These are phyloP conservation scores for Globisporangium cystogenes DNA, from an alignment of 352 stramenopile genomes.

Conservation along the genomic window DNA sequence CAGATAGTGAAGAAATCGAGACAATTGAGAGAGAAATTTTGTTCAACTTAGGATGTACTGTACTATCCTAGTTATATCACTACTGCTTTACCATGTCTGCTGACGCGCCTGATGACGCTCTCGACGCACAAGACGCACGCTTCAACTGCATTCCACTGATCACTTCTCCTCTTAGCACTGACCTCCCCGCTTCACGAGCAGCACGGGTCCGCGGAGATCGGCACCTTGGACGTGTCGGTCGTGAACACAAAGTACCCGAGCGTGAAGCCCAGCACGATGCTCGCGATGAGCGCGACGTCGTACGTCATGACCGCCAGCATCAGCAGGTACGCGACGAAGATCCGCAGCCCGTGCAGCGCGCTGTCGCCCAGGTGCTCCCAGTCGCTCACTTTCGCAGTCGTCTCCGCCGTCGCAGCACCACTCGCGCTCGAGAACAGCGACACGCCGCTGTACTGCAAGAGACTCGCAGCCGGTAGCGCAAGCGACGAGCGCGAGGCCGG, in stretches of 20 bases:
- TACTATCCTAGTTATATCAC: too few relatives aligned
- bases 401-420: not conserved
- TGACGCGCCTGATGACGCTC: too few relatives aligned
- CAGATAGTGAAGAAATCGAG: too few relatives aligned
- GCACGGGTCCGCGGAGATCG: constrained; percentile 60
- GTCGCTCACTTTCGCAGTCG: constrained; percentile 32
- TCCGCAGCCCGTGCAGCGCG: constrained; percentile 51
- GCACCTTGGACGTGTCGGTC: constrained; percentile 67
- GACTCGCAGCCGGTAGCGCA: not conserved
- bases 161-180: too few relatives aligned
- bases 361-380: constrained; percentile 55
- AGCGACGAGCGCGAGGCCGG: constrained; percentile 1
- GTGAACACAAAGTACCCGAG: constrained; percentile 61
- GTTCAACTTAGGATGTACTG: too few relatives aligned
- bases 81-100: too few relatives aligned
- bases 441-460: constrained; percentile 2
- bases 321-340: constrained; percentile 70
- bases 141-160: not conserved
- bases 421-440: not conserved
- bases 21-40: too few relatives aligned
- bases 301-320: constrained; percentile 85
- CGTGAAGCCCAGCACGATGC: constrained; percentile 62
- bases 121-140: not conserved
- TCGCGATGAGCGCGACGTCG: constrained; percentile 50
- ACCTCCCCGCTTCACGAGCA: constrained; percentile 25